phyloP scores from a whole-genome alignment of 2,329 filamentous ascomycete species.

The Aspergillus intermedius region DNA sequence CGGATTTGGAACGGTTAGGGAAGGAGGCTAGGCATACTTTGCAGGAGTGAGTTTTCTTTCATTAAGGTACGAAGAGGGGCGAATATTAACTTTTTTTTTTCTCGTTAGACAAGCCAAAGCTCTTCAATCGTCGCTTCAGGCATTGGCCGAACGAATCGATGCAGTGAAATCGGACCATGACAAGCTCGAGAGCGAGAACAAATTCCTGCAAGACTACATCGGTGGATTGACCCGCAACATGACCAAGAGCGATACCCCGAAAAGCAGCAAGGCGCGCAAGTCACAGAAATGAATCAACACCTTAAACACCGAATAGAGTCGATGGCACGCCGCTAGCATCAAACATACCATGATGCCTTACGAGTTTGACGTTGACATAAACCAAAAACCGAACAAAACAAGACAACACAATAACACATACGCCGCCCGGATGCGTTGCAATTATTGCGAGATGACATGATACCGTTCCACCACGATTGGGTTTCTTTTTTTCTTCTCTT shows the following conservation, averaged over 20 bases:
- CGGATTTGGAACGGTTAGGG: conserved; percentile 82
- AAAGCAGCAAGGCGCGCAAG: conserved; percentile 48
- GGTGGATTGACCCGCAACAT: conserved; percentile 81
- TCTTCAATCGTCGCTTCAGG: conserved; percentile 80
- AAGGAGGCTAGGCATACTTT: conserved; percentile 66
- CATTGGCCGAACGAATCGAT: conserved; percentile 88
- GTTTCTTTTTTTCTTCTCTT: conserved; percentile 1
- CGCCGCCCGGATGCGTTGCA: too few species aligned
- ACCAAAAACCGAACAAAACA: neutral
- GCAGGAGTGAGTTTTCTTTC: conserved; percentile 48
- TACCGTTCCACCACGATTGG: neutral
- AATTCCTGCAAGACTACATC: conserved; percentile 95
- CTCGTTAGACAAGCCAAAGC: conserved; percentile 70
- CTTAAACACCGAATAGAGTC: too few species aligned
- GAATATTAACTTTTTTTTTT: neutral
- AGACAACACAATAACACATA: neutral
- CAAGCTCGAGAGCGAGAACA: conserved; percentile 94
- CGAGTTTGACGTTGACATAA: neutral
- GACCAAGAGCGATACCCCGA: conserved; percentile 51
- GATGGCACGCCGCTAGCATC: too few species aligned
- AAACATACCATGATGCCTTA: neutral
- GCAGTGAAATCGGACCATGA: conserved; percentile 91
- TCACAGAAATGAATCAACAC: conserved; percentile 27
- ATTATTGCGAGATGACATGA: neutral
- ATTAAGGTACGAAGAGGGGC: neutral